Percentiles rank a stretch among this genome's conserved stretches.
These are phyloP conservation scores for Lipomyces kockii DNA, from an alignment of 805 yeast genomes.

Conservation along the genomic window DNA sequence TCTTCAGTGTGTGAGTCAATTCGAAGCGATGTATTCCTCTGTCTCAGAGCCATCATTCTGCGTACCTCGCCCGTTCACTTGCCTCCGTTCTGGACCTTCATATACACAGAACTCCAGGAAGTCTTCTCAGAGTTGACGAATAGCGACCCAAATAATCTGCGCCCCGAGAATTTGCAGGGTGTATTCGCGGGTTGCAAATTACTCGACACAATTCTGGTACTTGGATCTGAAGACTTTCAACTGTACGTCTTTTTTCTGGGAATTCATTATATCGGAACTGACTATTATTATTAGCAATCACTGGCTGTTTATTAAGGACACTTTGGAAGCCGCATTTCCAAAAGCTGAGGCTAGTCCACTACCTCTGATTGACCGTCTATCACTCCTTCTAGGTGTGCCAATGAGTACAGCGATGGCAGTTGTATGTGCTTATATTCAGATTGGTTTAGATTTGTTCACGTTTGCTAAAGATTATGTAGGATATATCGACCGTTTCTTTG, in stretches of 20 bases:
- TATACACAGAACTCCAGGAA: conserved; percentile 63
- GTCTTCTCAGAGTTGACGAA: conserved; percentile 50
- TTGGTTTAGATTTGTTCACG: neutral
- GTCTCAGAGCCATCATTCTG: conserved; percentile 68
- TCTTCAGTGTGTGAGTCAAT: conserved; percentile 45
- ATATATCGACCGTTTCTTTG: conserved; percentile 18
- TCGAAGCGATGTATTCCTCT: conserved; percentile 54
- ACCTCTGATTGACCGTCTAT: conserved; percentile 53
- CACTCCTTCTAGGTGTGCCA: conserved; percentile 39
- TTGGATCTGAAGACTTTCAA: conserved; percentile 78
- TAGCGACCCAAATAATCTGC: conserved; percentile 48
- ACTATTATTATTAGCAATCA: conserved; percentile 49
- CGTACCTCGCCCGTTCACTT: conserved; percentile 68
- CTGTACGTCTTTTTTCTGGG: conserved; percentile 43
- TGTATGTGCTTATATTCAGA: neutral
- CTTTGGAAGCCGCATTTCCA: conserved; percentile 60
- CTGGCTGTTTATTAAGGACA: conserved; percentile 84
- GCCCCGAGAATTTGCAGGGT: conserved; percentile 42
- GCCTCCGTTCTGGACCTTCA: conserved; percentile 68
- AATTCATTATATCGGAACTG: neutral
- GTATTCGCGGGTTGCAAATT: conserved; percentile 72
- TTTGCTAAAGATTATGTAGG: neutral
- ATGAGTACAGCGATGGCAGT: conserved; percentile 35
- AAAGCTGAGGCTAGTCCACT: conserved; percentile 42
- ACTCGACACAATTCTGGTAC: conserved; percentile 69